These are phyloP conservation scores for Taphrina sp. DNA, from an alignment of 1,139 yeast species.

Conservation along the genomic window DNA sequence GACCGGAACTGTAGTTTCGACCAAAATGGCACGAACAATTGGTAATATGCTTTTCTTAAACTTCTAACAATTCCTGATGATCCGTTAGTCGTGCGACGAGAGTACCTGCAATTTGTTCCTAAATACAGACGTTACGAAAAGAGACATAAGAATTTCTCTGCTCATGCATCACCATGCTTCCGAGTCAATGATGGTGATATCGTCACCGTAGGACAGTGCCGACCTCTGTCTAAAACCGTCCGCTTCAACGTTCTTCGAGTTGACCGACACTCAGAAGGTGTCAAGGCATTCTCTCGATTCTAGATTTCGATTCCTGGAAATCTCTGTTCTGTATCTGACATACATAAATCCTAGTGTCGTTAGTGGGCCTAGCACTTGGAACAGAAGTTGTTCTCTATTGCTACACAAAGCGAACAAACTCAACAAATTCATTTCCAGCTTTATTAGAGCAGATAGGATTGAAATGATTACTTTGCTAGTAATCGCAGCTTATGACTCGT, in stretches of 20 bases:
- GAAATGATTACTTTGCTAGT: too few relatives aligned
- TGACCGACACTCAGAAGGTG: slow-evolving; percentile 69
- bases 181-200: slow-evolving; percentile 99
- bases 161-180: slow-evolving; percentile 99
- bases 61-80: too few relatives aligned
- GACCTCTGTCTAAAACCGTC: slow-evolving; percentile 99
- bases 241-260: slow-evolving; percentile 99
- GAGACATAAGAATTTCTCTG: slow-evolving; percentile 99
- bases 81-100: slow-evolving; percentile 84
- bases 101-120: slow-evolving; percentile 99
- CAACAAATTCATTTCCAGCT: too few relatives aligned
- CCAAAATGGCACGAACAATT: slow-evolving; percentile 99
- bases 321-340: too few relatives aligned
- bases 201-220: slow-evolving; percentile 99
- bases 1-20: slow-evolving; percentile 92
- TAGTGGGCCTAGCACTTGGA: too few relatives aligned
- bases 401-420: too few relatives aligned
- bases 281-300: slow-evolving; percentile 33
- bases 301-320: too few relatives aligned
- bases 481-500: too few relatives aligned
- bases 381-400: too few relatives aligned
- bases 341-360: too few relatives aligned
- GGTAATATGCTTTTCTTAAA: too few relatives aligned
- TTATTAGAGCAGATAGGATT: too few relatives aligned
- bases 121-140: slow-evolving; percentile 99